Evolutionary conservation across 1,284 basidiomycete genomes (phyloP).

Genomic region (Ustilago sp.): DNA sequence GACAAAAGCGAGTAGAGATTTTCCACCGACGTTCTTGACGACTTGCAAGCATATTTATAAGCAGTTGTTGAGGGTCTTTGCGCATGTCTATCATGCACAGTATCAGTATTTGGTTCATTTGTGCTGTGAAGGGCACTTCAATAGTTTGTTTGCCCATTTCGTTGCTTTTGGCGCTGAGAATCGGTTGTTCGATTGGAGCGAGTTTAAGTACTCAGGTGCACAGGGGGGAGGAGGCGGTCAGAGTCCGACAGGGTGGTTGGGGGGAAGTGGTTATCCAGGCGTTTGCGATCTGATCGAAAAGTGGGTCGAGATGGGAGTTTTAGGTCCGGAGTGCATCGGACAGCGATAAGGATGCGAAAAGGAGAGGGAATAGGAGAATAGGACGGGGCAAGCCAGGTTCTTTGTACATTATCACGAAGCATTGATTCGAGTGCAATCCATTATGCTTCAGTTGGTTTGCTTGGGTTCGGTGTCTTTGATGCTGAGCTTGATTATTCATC

Average conservation of each 20-base stretch:
- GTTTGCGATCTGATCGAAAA: conserved; percentile 88
- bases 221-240: conserved; percentile 1
- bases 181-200: conserved; percentile 79
- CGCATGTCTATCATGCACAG: conserved; percentile 96
- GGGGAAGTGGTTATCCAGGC: conserved; percentile 73
- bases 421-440: too few relatives aligned
- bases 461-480: too few relatives aligned
- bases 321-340: conserved; percentile 71
- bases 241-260: conserved; percentile 52
- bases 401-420: neutral
- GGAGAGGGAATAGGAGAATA: neutral
- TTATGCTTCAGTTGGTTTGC: too few relatives aligned
- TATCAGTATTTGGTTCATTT: conserved; percentile 91
- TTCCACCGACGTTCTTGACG: conserved; percentile 86
- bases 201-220: conserved; percentile 75
- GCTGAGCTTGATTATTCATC: too few relatives aligned
- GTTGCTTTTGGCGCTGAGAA: conserved; percentile 86
- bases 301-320: conserved; percentile 85
- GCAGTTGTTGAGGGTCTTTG: conserved; percentile 95
- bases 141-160: conserved; percentile 97
- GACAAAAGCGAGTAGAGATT: conserved; percentile 93
- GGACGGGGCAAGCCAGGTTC: too few relatives aligned
- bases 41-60: conserved; percentile 97
- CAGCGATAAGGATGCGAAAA: conserved; percentile 22
- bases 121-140: conserved; percentile 94